Percentiles rank a stretch among this genome's conserved stretches.
These are phyloP conservation scores for Cocos nucifera DNA, from an alignment of 176 grass and related monocot genomes.

Conservation along the genomic window DNA sequence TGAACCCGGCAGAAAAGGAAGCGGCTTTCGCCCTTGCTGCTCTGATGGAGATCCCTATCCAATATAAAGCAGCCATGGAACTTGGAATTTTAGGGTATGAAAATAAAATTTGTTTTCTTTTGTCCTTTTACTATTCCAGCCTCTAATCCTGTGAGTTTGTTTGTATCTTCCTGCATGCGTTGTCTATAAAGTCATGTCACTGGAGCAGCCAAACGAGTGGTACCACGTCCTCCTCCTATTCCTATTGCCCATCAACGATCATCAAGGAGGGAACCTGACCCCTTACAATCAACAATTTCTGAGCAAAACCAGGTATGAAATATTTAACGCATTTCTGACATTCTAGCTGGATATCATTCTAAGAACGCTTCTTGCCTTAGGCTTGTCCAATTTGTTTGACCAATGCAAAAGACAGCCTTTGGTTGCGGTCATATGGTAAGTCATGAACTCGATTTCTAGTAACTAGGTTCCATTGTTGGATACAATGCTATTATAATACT, in stretches of 20 bases:
- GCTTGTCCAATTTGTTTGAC: constrained; percentile 83
- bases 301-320: constrained; percentile 37
- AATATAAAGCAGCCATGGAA: constrained; percentile 90
- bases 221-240: constrained; percentile 50
- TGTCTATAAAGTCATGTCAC: constrained; percentile 31
- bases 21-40: constrained; percentile 77
- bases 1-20: constrained; percentile 54
- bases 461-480: background rate
- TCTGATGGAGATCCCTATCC: constrained; percentile 88
- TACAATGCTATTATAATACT: background rate
- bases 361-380: constrained; percentile 14
- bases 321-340: too few species aligned
- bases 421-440: constrained; percentile 85
- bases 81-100: constrained; percentile 69
- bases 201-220: constrained; percentile 37
- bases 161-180: too few species aligned
- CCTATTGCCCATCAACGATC: constrained; percentile 25
- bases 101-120: background rate
- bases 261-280: constrained; percentile 11
- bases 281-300: constrained; percentile 9
- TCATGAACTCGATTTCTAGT: background rate
- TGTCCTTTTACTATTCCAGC: background rate
- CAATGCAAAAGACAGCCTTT: constrained; percentile 70
- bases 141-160: too few species aligned
- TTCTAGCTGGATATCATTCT: too few species aligned